phyloP scores from a whole-genome alignment of 2,329 filamentous ascomycete species.

The Calycina herbarum region DNA sequence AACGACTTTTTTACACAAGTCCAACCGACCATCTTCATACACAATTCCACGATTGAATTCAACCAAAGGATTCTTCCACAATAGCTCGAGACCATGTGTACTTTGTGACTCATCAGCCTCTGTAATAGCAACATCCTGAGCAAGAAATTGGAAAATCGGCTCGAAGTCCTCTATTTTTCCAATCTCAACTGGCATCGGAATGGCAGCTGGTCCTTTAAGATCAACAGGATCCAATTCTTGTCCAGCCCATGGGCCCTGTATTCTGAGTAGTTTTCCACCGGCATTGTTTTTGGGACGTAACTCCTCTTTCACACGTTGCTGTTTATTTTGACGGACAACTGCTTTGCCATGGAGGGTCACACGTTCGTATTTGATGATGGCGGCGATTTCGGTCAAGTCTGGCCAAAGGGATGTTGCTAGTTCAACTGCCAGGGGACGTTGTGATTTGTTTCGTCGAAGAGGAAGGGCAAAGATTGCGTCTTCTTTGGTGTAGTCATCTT shows the following conservation, averaged over 20 bases:
- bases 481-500: conserved; percentile 12
- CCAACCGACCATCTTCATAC: conserved; percentile 53
- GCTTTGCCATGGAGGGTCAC: conserved; percentile 15
- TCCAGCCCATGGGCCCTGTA: conserved; percentile 26
- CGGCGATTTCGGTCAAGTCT: conserved; percentile 17
- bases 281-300: conserved; percentile 12
- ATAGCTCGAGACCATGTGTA: conserved; percentile 10
- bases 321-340: conserved; percentile 16
- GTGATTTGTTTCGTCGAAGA: conserved; percentile 17
- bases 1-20: conserved; percentile 56
- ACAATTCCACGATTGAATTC: conserved; percentile 32
- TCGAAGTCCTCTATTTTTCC: conserved; percentile 21
- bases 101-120: conserved; percentile 10
- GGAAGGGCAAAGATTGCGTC: conserved; percentile 19
- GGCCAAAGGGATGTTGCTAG: conserved; percentile 12
- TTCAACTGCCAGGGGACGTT: conserved; percentile 14
- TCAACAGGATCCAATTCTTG: conserved; percentile 26
- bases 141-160: conserved; percentile 22
- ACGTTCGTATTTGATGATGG: conserved; percentile 19
- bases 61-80: conserved; percentile 13
- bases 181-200: conserved; percentile 28
- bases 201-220: conserved; percentile 23
- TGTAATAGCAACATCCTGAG: conserved; percentile 14
- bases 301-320: conserved; percentile 6
- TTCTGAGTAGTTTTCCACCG: conserved; percentile 16